phyloP scores from a whole-genome alignment of 2,329 filamentous ascomycete genomes.

The Aspergillus sp. region DNA sequence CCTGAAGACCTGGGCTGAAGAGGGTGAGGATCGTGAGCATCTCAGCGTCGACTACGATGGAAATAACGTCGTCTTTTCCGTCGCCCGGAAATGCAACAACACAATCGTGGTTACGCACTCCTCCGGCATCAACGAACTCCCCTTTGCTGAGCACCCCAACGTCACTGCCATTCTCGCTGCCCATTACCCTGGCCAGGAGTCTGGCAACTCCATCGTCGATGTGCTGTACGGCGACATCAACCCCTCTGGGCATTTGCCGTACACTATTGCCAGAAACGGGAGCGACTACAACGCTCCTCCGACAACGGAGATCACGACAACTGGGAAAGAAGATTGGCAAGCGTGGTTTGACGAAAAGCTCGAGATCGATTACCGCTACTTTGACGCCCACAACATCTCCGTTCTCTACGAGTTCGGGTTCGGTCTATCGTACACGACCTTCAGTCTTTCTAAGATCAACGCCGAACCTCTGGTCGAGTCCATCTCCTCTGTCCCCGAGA shows the following conservation, averaged over 20 bases:
- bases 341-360: constrained; percentile 12
- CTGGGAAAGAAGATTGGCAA: constrained; percentile 24
- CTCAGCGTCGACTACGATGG: constrained; percentile 72
- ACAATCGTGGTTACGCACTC: constrained; percentile 85
- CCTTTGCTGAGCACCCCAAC: constrained; percentile 71
- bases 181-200: constrained; percentile 78
- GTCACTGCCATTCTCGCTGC: constrained; percentile 82
- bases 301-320: constrained; percentile 11
- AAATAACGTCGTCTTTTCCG: constrained; percentile 78
- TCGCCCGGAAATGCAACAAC: constrained; percentile 70
- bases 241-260: constrained; percentile 72
- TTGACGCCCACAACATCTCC: constrained; percentile 18
- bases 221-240: constrained; percentile 81
- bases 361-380: constrained; percentile 22
- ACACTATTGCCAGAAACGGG: constrained; percentile 70
- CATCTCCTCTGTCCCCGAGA: constrained; percentile 46
- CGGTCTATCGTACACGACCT: constrained; percentile 71
- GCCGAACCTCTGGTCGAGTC: constrained; percentile 48
- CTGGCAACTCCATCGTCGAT: constrained; percentile 73
- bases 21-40: constrained; percentile 65
- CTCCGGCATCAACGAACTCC: constrained; percentile 62
- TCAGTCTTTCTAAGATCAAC: constrained; percentile 69
- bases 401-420: constrained; percentile 29
- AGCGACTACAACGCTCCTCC: constrained; percentile 59
- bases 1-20: constrained; percentile 74